A percentile compares a stretch with the other conserved stretches of the same genome.
phyloP scores from a whole-genome alignment of 345 rosid genomes.

The Aurinia saxatilis region DNA sequence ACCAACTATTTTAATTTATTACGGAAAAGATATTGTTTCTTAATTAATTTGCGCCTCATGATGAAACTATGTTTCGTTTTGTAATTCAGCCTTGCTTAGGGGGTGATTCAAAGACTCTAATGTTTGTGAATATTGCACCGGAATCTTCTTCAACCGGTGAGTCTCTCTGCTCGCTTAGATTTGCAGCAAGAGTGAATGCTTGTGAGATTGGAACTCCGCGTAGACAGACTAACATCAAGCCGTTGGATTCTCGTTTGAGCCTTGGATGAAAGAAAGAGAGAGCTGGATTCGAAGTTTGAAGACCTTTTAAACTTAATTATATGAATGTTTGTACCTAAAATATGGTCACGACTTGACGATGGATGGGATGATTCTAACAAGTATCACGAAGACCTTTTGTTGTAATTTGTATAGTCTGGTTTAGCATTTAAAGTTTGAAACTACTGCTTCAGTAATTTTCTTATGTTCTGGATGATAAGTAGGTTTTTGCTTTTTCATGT shows the following conservation, averaged over 20 bases:
- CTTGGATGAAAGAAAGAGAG: slow-evolving; percentile 37
- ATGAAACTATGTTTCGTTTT: slow-evolving; percentile 14
- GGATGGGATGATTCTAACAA: slow-evolving; percentile 18
- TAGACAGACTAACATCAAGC: slow-evolving; percentile 48
- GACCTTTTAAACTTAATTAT: slow-evolving; percentile 18
- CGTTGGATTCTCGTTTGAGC: slow-evolving; percentile 66
- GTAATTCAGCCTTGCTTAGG: slow-evolving; percentile 86
- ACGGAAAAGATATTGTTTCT: slow-evolving; percentile 8
- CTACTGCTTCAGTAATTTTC: neutral
- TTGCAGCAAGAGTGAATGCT: slow-evolving; percentile 95
- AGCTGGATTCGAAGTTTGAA: slow-evolving; percentile 5
- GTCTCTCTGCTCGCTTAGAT: slow-evolving; percentile 89
- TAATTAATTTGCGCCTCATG: slow-evolving; percentile 12
- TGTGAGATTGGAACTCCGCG: slow-evolving; percentile 98
- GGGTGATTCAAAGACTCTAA: slow-evolving; percentile 87
- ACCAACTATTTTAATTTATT: neutral
- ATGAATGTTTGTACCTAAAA: slow-evolving; percentile 25
- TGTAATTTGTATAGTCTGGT: slow-evolving; percentile 38
- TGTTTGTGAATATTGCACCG: slow-evolving; percentile 92
- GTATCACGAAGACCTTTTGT: slow-evolving; percentile 2
- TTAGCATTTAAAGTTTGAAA: slow-evolving; percentile 14
- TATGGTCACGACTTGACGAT: slow-evolving; percentile 12
- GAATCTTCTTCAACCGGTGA: slow-evolving; percentile 76
- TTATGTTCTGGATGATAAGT: neutral
- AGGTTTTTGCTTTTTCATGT: slow-evolving; percentile 7